Evolutionary conservation across 805 yeast species (phyloP).

Genomic region (Barnettozyma vustinii): DNA sequence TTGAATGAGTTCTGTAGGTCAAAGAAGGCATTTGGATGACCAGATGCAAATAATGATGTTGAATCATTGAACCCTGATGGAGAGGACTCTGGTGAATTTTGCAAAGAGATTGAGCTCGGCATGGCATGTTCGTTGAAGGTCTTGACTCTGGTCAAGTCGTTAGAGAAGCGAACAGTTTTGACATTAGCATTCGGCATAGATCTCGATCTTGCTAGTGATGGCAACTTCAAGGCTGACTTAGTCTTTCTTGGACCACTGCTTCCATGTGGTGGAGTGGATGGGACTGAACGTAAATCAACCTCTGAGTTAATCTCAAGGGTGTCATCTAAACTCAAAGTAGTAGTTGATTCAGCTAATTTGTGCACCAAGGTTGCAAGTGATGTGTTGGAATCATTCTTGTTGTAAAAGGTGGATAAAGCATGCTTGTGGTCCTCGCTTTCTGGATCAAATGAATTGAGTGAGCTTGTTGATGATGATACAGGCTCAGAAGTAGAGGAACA

Average conservation of each 20-base stretch:
- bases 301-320: background rate
- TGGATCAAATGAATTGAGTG: constrained; percentile 20
- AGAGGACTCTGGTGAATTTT: constrained; percentile 40
- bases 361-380: constrained; percentile 24
- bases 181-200: constrained; percentile 40
- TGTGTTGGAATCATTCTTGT: constrained; percentile 15
- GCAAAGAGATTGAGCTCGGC: constrained; percentile 59
- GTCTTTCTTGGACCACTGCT: constrained; percentile 14
- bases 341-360: constrained; percentile 19
- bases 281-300: constrained; percentile 4
- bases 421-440: constrained; percentile 17
- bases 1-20: constrained; percentile 13
- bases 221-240: constrained; percentile 43
- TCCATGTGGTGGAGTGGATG: constrained; percentile 9
- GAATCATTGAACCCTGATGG: constrained; percentile 13
- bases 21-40: constrained; percentile 21
- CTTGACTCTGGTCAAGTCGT: constrained; percentile 54
- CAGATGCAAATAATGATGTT: background rate
- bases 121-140: constrained; percentile 56
- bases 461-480: constrained; percentile 11
- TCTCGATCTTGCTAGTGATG: constrained; percentile 33
- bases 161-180: constrained; percentile 62
- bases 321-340: constrained; percentile 17
- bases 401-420: constrained; percentile 8
- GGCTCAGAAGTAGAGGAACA: constrained; percentile 5